These are phyloP conservation scores for Collybia nuda DNA, from an alignment of 768 basidiomycete genomes.

Conservation along the genomic window DNA sequence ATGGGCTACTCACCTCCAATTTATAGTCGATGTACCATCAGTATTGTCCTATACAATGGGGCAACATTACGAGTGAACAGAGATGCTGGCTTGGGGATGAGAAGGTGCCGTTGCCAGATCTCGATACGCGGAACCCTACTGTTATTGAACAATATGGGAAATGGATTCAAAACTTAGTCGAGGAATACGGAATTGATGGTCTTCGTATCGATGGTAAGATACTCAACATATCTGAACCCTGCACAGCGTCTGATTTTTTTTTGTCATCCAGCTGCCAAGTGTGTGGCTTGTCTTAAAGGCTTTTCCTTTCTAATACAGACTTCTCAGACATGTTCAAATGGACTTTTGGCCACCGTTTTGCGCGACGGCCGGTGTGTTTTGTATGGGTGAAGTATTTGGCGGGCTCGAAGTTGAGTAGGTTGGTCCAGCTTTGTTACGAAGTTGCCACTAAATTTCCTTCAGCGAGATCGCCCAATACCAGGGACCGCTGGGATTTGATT, in stretches of 20 bases:
- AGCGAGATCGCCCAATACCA: conserved; percentile 62
- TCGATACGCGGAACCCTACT: conserved; percentile 69
- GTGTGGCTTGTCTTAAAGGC: conserved; percentile 15
- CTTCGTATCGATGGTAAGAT: conserved; percentile 76
- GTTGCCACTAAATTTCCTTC: conserved; percentile 3
- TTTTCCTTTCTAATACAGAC: conserved; percentile 8
- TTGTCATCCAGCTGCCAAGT: conserved; percentile 42
- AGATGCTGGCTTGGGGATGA: conserved; percentile 83
- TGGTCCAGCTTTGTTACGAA: not conserved
- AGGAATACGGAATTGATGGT: conserved; percentile 79
- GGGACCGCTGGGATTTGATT: conserved; percentile 60
- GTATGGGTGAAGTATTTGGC: conserved; percentile 80
- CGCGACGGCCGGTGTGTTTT: conserved; percentile 76
- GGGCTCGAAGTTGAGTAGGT: conserved; percentile 50
- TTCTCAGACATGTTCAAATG: conserved; percentile 64
- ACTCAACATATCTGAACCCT: not conserved
- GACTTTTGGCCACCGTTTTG: conserved; percentile 80
- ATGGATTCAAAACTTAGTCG: conserved; percentile 71
- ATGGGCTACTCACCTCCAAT: conserved; percentile 6
- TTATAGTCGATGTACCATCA: conserved; percentile 68
- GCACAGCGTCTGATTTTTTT: conserved; percentile 19
- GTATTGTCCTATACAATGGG: conserved; percentile 74
- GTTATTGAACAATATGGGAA: conserved; percentile 62
- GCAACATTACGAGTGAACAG: conserved; percentile 69
- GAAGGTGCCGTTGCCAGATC: conserved; percentile 71